phyloP scores from a whole-genome alignment of 495 filamentous ascomycete genomes.

The Daldinia caldariorum region DNA sequence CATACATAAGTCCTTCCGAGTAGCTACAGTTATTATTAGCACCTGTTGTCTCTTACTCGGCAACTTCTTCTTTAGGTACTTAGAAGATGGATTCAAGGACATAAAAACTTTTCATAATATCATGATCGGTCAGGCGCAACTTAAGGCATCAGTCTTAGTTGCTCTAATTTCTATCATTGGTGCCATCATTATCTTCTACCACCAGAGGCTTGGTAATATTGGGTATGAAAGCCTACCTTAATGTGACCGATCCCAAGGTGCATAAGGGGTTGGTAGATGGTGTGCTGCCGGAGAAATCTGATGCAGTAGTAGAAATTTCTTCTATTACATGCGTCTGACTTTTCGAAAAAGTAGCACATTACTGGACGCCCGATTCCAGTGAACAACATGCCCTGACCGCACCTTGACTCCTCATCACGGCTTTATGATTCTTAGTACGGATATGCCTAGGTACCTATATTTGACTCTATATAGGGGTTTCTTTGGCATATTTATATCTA shows the following conservation, averaged over 20 bases:
- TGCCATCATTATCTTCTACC: slow-evolving; percentile 12
- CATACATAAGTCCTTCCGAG: slow-evolving; percentile 24
- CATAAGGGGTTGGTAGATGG: slow-evolving; percentile 12
- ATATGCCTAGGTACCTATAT: slow-evolving; percentile 24
- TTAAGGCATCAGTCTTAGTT: slow-evolving; percentile 26
- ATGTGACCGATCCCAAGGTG: slow-evolving; percentile 22
- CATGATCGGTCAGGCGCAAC: slow-evolving; percentile 28
- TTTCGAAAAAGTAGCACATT: slow-evolving; percentile 12
- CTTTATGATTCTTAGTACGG: slow-evolving; percentile 6
- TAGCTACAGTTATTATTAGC: slow-evolving; percentile 20
- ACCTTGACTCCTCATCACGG: slow-evolving; percentile 21
- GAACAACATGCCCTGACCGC: slow-evolving; percentile 40
- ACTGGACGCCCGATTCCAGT: slow-evolving; percentile 28
- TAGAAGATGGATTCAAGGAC: slow-evolving; percentile 7
- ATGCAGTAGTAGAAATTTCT: slow-evolving; percentile 37
- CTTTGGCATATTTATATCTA: slow-evolving; percentile 16
- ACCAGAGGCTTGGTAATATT: slow-evolving; percentile 5
- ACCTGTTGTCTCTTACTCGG: slow-evolving; percentile 26
- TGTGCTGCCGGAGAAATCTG: slow-evolving; percentile 32
- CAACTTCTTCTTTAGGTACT: background rate
- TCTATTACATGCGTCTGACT: slow-evolving; percentile 32
- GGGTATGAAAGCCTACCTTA: slow-evolving; percentile 37
- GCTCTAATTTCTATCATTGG: slow-evolving; percentile 19
- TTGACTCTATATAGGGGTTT: slow-evolving; percentile 17
- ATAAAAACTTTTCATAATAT: slow-evolving; percentile 5